Evolutionary conservation across 1,139 yeast genomes (phyloP).

Genomic region (Scheffersomyces stambukii): DNA sequence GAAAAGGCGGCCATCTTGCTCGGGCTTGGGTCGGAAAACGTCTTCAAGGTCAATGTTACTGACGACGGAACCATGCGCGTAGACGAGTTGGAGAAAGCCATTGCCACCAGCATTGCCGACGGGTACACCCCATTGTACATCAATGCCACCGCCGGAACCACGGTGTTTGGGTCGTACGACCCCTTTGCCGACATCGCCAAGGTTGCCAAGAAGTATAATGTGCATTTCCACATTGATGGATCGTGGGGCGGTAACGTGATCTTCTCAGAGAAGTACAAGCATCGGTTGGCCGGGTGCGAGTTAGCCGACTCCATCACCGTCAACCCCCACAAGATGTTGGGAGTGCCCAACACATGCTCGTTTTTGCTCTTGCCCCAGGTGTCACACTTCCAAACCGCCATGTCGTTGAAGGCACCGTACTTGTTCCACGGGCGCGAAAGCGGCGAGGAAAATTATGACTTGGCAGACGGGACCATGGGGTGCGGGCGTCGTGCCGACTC

Average conservation of each 20-base stretch:
- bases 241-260: slow-evolving; percentile 90
- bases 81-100: slow-evolving; percentile 41
- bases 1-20: slow-evolving; percentile 77
- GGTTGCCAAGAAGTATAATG: slow-evolving; percentile 49
- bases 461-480: slow-evolving; percentile 92
- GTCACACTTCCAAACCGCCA: slow-evolving; percentile 61
- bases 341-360: slow-evolving; percentile 87
- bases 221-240: slow-evolving; percentile 86
- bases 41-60: slow-evolving; percentile 59
- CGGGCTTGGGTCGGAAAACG: slow-evolving; percentile 64
- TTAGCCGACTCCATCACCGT: slow-evolving; percentile 76
- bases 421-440: slow-evolving; percentile 64
- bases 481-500: slow-evolving; percentile 88
- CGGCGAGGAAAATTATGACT: slow-evolving; percentile 60
- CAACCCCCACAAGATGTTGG: slow-evolving; percentile 87
- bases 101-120: slow-evolving; percentile 36
- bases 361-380: slow-evolving; percentile 72
- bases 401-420: slow-evolving; percentile 77
- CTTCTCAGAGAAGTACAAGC: slow-evolving; percentile 50
- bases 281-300: slow-evolving; percentile 55
- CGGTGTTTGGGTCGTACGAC: slow-evolving; percentile 84
- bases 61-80: slow-evolving; percentile 58
- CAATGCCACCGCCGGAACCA: slow-evolving; percentile 86
- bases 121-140: slow-evolving; percentile 74
- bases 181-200: slow-evolving; percentile 53